phyloP scores from a whole-genome alignment of 306 rosid species.

The Trifolium subterraneum region DNA sequence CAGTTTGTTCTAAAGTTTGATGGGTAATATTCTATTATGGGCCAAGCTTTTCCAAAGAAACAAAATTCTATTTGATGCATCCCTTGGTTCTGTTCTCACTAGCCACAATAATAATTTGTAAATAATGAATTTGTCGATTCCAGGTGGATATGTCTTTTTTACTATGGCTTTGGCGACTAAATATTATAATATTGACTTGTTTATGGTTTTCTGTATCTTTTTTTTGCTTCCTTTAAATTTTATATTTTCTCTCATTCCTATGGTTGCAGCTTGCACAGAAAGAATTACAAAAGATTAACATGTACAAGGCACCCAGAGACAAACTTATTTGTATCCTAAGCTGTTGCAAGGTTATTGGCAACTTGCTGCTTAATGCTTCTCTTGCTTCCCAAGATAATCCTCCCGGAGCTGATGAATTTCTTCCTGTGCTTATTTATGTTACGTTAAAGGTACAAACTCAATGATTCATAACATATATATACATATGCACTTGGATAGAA shows the following conservation, averaged over 20 bases:
- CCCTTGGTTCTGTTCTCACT: constrained; percentile 2
- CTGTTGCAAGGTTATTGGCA: constrained; percentile 94
- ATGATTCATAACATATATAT: constrained; percentile 22
- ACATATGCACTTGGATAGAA: background rate
- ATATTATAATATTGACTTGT: constrained; percentile 10
- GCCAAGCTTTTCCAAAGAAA: constrained; percentile 22
- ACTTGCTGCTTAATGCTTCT: constrained; percentile 88
- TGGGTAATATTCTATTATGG: constrained; percentile 30
- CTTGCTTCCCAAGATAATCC: constrained; percentile 79
- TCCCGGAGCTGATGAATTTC: constrained; percentile 98
- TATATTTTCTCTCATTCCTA: constrained; percentile 36
- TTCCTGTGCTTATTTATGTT: constrained; percentile 95
- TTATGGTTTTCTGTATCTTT: constrained; percentile 15
- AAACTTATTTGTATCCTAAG: constrained; percentile 90
- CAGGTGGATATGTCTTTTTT: constrained; percentile 21
- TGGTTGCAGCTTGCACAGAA: constrained; percentile 93
- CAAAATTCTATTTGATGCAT: constrained; percentile 4
- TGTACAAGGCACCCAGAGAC: constrained; percentile 98
- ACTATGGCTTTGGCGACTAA: constrained; percentile 27
- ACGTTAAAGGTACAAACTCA: constrained; percentile 65
- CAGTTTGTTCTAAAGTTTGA: constrained; percentile 16
- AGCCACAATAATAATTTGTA: constrained; percentile 27
- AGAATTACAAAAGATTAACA: constrained; percentile 93
- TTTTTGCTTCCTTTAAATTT: constrained; percentile 32
- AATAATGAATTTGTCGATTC: constrained; percentile 35